phyloP scores from a whole-genome alignment of 2,329 filamentous ascomycete genomes.

The Paraphaeosphaeria minitans region DNA sequence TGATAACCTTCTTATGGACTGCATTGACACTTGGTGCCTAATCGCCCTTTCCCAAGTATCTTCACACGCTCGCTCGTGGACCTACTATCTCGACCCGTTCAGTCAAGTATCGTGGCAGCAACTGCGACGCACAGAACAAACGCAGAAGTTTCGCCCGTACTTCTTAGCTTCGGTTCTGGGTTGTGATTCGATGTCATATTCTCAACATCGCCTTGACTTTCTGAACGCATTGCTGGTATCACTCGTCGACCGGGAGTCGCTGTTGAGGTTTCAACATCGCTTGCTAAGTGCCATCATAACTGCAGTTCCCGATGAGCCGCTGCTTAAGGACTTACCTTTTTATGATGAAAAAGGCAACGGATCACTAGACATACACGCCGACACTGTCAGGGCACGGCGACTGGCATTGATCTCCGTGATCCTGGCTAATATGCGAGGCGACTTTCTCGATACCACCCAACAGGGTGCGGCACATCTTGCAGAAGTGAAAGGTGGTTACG shows the following conservation, averaged over 20 bases:
- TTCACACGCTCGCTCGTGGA: conserved; percentile 56
- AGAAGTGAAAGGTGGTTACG: conserved; percentile 54
- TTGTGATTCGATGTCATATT: conserved; percentile 48
- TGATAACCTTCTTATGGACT: conserved; percentile 57
- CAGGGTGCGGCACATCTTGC: conserved; percentile 38
- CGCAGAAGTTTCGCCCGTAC: conserved; percentile 52
- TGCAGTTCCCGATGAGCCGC: conserved; percentile 49
- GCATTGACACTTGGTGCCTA: conserved; percentile 61
- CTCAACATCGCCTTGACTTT: conserved; percentile 55
- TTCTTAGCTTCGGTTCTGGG: conserved; percentile 50
- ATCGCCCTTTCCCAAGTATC: conserved; percentile 56
- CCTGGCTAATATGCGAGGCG: conserved; percentile 64
- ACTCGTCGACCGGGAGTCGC: conserved; percentile 63
- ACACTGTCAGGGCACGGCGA: conserved; percentile 61
- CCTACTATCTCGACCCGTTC: conserved; percentile 61
- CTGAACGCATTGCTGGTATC: conserved; percentile 60
- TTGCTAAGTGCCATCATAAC: conserved; percentile 62
- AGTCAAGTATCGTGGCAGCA: conserved; percentile 57
- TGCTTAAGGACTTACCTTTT: conserved; percentile 65
- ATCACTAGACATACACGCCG: conserved; percentile 54
- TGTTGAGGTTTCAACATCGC: conserved; percentile 65
- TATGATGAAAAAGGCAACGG: conserved; percentile 44
- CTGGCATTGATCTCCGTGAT: conserved; percentile 61
- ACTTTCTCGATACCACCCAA: conserved; percentile 45
- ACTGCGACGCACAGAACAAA: conserved; percentile 53